A percentile compares a stretch with the other conserved stretches of the same genome.
Evolutionary conservation across 176 grass and related monocot species (phyloP).

Genomic region (Oryza brachyantha): DNA sequence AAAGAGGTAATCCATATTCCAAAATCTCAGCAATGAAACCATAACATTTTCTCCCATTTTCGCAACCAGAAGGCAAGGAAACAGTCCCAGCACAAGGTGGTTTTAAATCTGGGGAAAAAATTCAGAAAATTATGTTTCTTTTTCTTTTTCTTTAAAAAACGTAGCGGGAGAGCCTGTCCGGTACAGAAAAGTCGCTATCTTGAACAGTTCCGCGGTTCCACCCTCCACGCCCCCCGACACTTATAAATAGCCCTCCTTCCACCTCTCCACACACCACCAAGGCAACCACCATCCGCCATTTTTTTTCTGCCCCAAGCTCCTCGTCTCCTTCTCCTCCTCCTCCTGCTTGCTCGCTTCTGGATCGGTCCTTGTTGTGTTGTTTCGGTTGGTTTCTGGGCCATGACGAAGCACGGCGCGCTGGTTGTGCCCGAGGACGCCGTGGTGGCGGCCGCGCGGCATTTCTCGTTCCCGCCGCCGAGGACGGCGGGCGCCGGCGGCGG

Average conservation of each 20-base stretch:
- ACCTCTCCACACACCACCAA: background rate
- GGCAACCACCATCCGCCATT: background rate
- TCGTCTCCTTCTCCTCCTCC: too few relatives aligned
- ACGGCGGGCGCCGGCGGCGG: background rate
- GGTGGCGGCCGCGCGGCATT: slow-evolving; percentile 23
- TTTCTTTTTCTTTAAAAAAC: too few relatives aligned
- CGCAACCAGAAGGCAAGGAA: background rate
- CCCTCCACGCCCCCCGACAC: background rate
- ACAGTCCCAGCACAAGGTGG: background rate
- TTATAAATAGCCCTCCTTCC: slow-evolving; percentile 40
- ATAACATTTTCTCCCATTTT: too few relatives aligned
- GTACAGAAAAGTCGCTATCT: background rate
- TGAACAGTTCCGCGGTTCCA: background rate
- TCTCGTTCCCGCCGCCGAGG: slow-evolving; percentile 53
- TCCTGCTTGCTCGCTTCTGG: background rate
- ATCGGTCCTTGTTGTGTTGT: background rate
- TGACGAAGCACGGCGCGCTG: slow-evolving; percentile 46
- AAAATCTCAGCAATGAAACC: background rate
- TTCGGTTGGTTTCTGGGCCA: background rate
- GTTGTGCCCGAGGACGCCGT: slow-evolving; percentile 34
- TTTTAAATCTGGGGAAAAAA: background rate
- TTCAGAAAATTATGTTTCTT: too few relatives aligned
- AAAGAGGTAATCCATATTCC: background rate
- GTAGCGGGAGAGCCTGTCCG: background rate
- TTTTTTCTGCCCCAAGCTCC: too few relatives aligned